Evolutionary conservation across 352 stramenopile genomes (phyloP).

Genomic region (Globisporangium megalacanthum): DNA sequence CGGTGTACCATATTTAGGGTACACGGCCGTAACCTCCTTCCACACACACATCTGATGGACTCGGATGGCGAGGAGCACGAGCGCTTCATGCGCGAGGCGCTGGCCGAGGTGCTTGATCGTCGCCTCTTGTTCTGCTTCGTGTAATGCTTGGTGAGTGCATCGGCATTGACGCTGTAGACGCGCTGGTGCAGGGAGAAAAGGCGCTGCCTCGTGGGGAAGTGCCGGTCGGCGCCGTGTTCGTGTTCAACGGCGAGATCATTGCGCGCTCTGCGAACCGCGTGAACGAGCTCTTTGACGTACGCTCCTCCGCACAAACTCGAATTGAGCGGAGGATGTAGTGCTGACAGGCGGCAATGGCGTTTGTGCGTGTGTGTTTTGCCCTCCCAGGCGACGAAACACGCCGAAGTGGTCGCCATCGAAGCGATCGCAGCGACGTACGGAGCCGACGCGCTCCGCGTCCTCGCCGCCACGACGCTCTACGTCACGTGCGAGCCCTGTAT

Average conservation of each 20-base stretch:
- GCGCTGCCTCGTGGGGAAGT: constrained; percentile 82
- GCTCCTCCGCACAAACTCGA: neutral
- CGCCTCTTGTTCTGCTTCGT: neutral
- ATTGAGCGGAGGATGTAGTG: neutral
- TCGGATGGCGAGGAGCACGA: constrained; percentile 19
- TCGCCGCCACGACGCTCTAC: constrained; percentile 66
- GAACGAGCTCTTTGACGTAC: constrained; percentile 85
- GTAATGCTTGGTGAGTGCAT: neutral
- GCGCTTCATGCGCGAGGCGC: constrained; percentile 68
- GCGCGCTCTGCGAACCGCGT: constrained; percentile 78
- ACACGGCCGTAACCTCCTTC: too few species aligned
- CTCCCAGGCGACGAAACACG: constrained; percentile 80
- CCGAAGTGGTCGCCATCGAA: constrained; percentile 90
- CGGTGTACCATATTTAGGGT: neutral
- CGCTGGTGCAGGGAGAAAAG: constrained; percentile 49
- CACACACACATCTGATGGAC: neutral
- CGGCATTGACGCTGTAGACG: neutral
- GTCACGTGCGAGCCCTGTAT: constrained; percentile 94
- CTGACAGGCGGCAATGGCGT: neutral
- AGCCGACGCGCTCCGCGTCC: constrained; percentile 30
- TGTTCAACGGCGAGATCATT: constrained; percentile 74
- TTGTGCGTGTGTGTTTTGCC: neutral
- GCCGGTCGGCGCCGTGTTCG: constrained; percentile 90
- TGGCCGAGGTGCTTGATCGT: constrained; percentile 37
- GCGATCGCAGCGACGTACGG: constrained; percentile 49